A percentile compares a stretch with the other conserved stretches of the same genome.
phyloP scores from a whole-genome alignment of 768 basidiomycete species.

The Tephrocybe sp. region DNA sequence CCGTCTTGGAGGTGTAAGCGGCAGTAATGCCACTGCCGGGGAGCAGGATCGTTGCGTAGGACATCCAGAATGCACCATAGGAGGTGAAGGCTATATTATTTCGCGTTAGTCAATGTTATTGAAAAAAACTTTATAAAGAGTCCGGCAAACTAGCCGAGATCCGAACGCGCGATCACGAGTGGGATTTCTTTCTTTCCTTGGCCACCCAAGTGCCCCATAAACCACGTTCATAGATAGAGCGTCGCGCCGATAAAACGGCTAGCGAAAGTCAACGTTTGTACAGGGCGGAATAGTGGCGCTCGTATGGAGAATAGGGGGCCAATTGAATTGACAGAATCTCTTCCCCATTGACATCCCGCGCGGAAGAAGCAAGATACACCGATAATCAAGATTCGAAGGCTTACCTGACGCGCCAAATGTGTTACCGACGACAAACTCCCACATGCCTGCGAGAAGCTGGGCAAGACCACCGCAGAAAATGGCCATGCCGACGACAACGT shows the following conservation, averaged over 20 bases:
- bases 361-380: slow-evolving; percentile 39
- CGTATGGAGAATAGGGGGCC: background rate
- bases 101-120: background rate
- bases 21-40: slow-evolving; percentile 63
- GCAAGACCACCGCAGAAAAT: slow-evolving; percentile 81
- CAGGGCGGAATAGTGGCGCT: too few relatives aligned
- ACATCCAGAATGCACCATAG: slow-evolving; percentile 90
- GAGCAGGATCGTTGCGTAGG: slow-evolving; percentile 71
- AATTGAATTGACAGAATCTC: too few relatives aligned
- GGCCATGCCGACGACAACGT: slow-evolving; percentile 86
- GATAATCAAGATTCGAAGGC: slow-evolving; percentile 38
- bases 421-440: slow-evolving; percentile 76
- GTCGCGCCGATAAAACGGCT: too few relatives aligned
- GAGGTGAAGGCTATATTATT: slow-evolving; percentile 66
- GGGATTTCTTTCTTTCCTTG: too few relatives aligned
- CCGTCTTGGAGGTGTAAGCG: slow-evolving; percentile 44
- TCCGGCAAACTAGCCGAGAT: too few relatives aligned
- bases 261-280: too few relatives aligned
- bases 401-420: slow-evolving; percentile 71
- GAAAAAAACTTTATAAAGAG: too few relatives aligned
- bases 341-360: slow-evolving; percentile 14
- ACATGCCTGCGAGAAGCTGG: slow-evolving; percentile 89
- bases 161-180: too few relatives aligned
- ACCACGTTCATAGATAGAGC: too few relatives aligned
- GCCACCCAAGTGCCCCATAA: too few relatives aligned